These are phyloP conservation scores for Sphagnurus paluster DNA, from an alignment of 1,284 basidiomycete genomes.

Conservation along the genomic window DNA sequence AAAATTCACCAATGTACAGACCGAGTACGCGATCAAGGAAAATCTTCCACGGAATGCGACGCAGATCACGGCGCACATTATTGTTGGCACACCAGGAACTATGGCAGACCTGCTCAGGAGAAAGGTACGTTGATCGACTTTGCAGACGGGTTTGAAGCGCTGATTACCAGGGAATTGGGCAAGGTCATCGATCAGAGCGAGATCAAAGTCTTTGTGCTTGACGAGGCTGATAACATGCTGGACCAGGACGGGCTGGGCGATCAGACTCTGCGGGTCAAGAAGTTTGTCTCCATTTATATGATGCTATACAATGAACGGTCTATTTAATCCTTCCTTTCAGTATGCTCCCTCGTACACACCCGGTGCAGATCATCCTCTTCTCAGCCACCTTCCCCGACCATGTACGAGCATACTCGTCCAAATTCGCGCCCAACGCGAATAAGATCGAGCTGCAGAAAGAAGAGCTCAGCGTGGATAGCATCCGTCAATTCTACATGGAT, in stretches of 20 bases:
- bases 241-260: conserved; percentile 97
- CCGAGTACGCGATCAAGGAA: conserved; percentile 94
- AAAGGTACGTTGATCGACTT: conserved; percentile 29
- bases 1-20: conserved; percentile 91
- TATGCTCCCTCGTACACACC: conserved; percentile 59
- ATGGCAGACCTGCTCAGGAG: conserved; percentile 83
- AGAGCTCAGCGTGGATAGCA: conserved; percentile 92
- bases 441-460: conserved; percentile 96
- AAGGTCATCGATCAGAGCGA: conserved; percentile 74
- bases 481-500: conserved; percentile 98
- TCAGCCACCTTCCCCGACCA: conserved; percentile 97
- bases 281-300: conserved; percentile 51
- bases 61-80: conserved; percentile 84
- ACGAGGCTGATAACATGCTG: conserved; percentile 99
- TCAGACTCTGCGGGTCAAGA: conserved; percentile 93
- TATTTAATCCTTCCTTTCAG: conserved; percentile 39
- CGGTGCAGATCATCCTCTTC: conserved; percentile 91
- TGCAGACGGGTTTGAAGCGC: neutral
- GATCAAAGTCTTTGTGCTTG: conserved; percentile 94
- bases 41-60: conserved; percentile 67
- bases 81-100: conserved; percentile 97
- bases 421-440: conserved; percentile 94
- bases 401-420: conserved; percentile 86
- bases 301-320: neutral
- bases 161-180: neutral